Conservation (phyloP, 106 monocot species). For the Phalaenopsis equestris region DNA sequence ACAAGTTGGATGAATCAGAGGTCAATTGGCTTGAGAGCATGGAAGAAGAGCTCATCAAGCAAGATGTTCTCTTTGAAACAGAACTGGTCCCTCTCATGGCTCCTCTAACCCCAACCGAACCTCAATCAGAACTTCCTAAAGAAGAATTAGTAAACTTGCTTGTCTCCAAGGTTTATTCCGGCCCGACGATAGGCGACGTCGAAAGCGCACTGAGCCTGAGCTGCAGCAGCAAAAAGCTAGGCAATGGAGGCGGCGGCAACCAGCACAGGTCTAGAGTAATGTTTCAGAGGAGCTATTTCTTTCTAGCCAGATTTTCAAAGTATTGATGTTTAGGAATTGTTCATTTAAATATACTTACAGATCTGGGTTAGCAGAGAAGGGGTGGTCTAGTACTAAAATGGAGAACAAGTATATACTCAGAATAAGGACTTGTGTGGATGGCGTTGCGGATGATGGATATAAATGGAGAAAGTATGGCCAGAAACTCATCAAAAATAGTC, state of each 20-base stretch:
- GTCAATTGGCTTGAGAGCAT: not conserved
- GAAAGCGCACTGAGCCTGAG: not conserved
- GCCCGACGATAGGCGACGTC: not conserved
- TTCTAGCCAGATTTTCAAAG: not conserved
- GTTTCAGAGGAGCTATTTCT: not conserved
- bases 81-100: not conserved
- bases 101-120: not conserved
- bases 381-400: not conserved
- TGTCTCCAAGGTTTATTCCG: not conserved
- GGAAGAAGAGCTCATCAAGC: not conserved
- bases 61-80: not conserved
- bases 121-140: too few relatives aligned
- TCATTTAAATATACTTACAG: not conserved
- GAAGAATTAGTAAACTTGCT: not conserved
- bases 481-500: slow-evolving; percentile 76
- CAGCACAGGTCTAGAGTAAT: not conserved
- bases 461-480: slow-evolving; percentile 86
- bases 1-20: not conserved
- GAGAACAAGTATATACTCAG: not conserved
- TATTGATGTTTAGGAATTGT: not conserved
- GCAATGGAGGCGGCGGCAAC: not conserved
- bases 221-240: not conserved
- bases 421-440: not conserved
- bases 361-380: not conserved
- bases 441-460: slow-evolving; percentile 48